Percentiles rank a stretch among this genome's conserved stretches.
These are phyloP conservation scores for Starmerella potacharoeniae DNA, from an alignment of 805 yeast genomes.

Conservation along the genomic window DNA sequence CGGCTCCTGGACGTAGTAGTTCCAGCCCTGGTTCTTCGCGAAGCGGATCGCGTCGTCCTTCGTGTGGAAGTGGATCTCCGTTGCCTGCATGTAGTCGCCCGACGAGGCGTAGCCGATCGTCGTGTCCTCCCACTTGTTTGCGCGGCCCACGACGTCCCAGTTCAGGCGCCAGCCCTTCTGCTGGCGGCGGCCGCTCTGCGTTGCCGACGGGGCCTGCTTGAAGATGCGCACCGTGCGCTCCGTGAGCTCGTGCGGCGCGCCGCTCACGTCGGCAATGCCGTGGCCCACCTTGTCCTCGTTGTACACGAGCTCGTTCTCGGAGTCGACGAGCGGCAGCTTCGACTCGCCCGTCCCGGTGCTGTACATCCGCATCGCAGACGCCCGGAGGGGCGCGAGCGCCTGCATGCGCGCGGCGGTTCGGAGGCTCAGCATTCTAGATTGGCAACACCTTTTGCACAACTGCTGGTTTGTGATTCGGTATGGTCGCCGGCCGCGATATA, in stretches of 20 bases:
- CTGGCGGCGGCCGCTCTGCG: constrained; percentile 51
- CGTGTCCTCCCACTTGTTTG: constrained; percentile 82
- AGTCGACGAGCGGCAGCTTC: constrained; percentile 3
- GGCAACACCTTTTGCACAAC: background rate
- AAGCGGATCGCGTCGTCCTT: constrained; percentile 68
- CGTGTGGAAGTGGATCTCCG: constrained; percentile 59
- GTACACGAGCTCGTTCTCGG: constrained; percentile 14
- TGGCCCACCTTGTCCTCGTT: constrained; percentile 14
- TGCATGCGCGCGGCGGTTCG: background rate
- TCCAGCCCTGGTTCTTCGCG: constrained; percentile 80
- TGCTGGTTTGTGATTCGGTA: constrained; percentile 1
- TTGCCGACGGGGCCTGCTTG: constrained; percentile 67
- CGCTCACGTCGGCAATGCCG: constrained; percentile 27
- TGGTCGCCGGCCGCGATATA: background rate
- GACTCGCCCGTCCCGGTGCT: constrained; percentile 5
- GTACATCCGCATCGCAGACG: background rate
- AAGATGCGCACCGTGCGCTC: constrained; percentile 65
- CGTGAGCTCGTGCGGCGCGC: constrained; percentile 60
- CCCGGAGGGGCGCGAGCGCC: background rate
- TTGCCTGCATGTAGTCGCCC: constrained; percentile 69
- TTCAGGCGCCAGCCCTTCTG: constrained; percentile 57
- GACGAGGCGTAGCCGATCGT: constrained; percentile 75
- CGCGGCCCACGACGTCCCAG: constrained; percentile 70
- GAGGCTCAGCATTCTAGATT: constrained; percentile 2
- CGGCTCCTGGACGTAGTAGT: constrained; percentile 72